Percentiles rank a stretch among this genome's conserved stretches.
Conservation (phyloP, 1,284 basidiomycete genomes). For the Retiboletus flavoniger region DNA sequence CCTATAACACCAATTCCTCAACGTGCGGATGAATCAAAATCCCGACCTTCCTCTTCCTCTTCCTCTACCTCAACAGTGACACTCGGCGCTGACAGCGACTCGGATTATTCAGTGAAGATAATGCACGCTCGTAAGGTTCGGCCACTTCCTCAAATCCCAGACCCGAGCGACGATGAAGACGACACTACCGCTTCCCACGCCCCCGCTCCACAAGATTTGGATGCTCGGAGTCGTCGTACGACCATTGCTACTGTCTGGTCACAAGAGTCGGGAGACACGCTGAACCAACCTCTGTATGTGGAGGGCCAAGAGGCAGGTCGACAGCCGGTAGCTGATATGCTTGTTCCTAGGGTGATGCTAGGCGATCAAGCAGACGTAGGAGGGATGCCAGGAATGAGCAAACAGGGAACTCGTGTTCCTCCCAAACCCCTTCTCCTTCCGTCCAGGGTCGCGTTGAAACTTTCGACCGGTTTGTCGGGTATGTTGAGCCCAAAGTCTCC, state of each 20-base stretch:
- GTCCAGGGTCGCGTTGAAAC: neutral
- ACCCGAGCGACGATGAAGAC: slow-evolving; percentile 8
- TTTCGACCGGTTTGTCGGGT: slow-evolving; percentile 6
- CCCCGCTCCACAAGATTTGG: neutral
- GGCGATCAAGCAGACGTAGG: neutral
- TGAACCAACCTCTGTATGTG: slow-evolving; percentile 2
- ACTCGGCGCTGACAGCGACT: slow-evolving; percentile 3
- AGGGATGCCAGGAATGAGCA: neutral
- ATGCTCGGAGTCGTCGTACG: slow-evolving; percentile 10
- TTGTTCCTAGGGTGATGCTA: neutral
- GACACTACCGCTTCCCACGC: neutral
- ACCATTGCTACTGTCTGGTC: slow-evolving; percentile 28
- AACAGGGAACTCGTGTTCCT: neutral
- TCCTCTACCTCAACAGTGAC: slow-evolving; percentile 1
- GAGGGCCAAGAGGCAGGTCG: slow-evolving; percentile 6
- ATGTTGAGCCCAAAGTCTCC: slow-evolving; percentile 1
- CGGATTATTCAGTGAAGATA: slow-evolving; percentile 5
- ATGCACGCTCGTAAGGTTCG: slow-evolving; percentile 1
- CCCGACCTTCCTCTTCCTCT: neutral
- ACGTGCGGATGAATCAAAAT: neutral
- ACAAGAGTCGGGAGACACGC: slow-evolving; percentile 21
- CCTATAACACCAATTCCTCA: slow-evolving; percentile 1
- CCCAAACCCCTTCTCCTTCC: slow-evolving; percentile 4
- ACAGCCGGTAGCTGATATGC: neutral
- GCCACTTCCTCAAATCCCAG: slow-evolving; percentile 10